phyloP scores from a whole-genome alignment of 306 rosid genomes.

The Casuarina glauca region DNA sequence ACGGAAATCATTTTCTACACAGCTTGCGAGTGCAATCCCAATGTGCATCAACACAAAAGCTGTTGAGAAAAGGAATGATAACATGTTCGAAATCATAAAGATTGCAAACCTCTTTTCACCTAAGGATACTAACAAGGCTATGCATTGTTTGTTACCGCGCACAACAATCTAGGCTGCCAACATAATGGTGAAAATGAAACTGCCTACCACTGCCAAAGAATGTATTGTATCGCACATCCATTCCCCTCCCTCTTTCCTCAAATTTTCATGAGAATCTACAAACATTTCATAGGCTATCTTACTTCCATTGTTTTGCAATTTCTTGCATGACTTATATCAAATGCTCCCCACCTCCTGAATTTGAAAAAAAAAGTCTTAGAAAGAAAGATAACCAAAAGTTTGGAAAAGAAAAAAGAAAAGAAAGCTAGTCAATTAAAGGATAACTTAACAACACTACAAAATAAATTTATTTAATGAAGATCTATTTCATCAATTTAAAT shows the following conservation, averaged over 20 bases:
- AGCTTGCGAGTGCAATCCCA: slow-evolving; percentile 10
- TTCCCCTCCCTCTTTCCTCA: slow-evolving; percentile 15
- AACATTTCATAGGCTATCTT: slow-evolving; percentile 18
- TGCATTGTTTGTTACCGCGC: slow-evolving; percentile 7
- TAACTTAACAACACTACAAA: too few species aligned
- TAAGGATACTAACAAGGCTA: slow-evolving; percentile 1
- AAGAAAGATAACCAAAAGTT: too few species aligned
- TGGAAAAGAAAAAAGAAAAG: too few species aligned
- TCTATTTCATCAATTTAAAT: too few species aligned
- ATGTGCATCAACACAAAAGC: slow-evolving; percentile 12
- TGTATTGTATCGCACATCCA: slow-evolving; percentile 27
- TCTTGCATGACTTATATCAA: neutral
- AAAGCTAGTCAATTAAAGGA: too few species aligned
- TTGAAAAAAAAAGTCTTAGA: neutral
- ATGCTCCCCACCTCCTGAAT: slow-evolving; percentile 23
- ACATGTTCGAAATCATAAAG: slow-evolving; percentile 6
- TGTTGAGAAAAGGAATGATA: slow-evolving; percentile 15
- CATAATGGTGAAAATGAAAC: slow-evolving; percentile 24
- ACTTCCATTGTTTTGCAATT: neutral
- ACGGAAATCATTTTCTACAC: neutral
- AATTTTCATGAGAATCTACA: neutral
- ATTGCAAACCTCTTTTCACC: neutral
- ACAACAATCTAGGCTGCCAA: slow-evolving; percentile 15
- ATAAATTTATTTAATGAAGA: too few species aligned
- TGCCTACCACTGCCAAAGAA: slow-evolving; percentile 14